Percentiles rank a stretch among this genome's conserved stretches.
Evolutionary conservation across 1,139 yeast species (phyloP).

Genomic region (Saccharomycopsis hybrid): DNA sequence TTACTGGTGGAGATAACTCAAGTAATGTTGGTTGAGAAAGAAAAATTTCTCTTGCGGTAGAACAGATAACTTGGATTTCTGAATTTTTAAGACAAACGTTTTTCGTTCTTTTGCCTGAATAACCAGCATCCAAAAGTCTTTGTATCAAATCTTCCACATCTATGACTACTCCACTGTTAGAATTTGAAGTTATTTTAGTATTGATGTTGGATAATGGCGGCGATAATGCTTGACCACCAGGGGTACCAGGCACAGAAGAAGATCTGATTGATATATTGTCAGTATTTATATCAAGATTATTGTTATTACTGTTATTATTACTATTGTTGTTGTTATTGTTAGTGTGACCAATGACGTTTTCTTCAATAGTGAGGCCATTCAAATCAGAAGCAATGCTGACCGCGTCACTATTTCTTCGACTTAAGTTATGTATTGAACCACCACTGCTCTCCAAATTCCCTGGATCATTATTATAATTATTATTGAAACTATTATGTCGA

Average conservation of each 20-base stretch:
- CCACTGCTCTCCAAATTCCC: background rate
- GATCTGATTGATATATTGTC: constrained; percentile 8
- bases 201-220: constrained; percentile 11
- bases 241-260: constrained; percentile 12
- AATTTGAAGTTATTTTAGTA: constrained; percentile 6
- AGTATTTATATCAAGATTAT: too few species aligned
- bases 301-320: background rate
- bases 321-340: background rate
- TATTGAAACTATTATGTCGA: constrained; percentile 16
- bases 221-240: constrained; percentile 7
- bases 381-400: constrained; percentile 11
- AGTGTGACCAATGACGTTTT: too few species aligned
- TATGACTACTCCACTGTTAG: constrained; percentile 7
- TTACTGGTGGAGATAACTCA: constrained; percentile 91
- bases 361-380: background rate
- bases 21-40: constrained; percentile 82
- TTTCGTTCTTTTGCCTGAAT: constrained; percentile 87
- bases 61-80: constrained; percentile 82
- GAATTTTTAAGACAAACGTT: constrained; percentile 80
- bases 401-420: constrained; percentile 15
- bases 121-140: constrained; percentile 88
- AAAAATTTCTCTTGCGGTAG: constrained; percentile 81
- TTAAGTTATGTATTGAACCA: background rate
- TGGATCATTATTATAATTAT: constrained; percentile 1
- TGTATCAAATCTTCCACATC: constrained; percentile 89